Evolutionary conservation across 805 yeast genomes (phyloP), one percentile per base, ranked within the genome.

Genomic region (Barnettozyma pratensis): DNA sequence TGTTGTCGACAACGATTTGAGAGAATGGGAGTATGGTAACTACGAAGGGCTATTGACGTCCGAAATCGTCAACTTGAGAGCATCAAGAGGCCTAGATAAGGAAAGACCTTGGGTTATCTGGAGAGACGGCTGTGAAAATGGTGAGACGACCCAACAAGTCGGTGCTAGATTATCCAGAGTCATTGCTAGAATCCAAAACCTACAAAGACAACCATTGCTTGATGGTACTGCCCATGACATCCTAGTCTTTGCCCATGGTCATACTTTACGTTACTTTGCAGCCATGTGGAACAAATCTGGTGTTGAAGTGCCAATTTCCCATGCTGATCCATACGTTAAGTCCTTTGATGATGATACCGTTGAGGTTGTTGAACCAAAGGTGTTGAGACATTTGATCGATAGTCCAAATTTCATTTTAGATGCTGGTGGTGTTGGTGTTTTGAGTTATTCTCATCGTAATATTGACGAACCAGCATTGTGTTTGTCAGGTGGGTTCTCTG

Each of bases 11-110:
- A 80, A 86, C 43, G 90, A 88, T 59, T 67, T 90, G 44, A 77
- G 94, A 57, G 98, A 92, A 68, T 92, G 97, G 97, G 95, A 88
- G 56, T 92, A 92, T 60, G 98, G 98, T 56, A 94, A 87, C 61
- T 92, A 92, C 65, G 98, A 92, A 72, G 98, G 98, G 5, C 66
- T 82, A 55, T 63, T 75, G 49, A 85, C 96, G 2, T 64, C 69
- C 6, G 80, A 91, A 58, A 89, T 91, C 64, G 69, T 75, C 40
- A 77, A 72, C 11, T 66, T 80, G 55, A 79, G 96, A 63, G 68
- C 69, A 29, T 57, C 68, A 30, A 73, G 83, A 47, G 95, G 94
- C 0, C 66, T 86, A 37, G 78, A 71, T 41, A 51, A 58, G 32
- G 75, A 71, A 38, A 59, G 55, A 35, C 70, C 71, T 5, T 90